These are phyloP conservation scores for Gypsophila paniculata DNA, from an alignment of 179 eudicot genomes.

Conservation along the genomic window DNA sequence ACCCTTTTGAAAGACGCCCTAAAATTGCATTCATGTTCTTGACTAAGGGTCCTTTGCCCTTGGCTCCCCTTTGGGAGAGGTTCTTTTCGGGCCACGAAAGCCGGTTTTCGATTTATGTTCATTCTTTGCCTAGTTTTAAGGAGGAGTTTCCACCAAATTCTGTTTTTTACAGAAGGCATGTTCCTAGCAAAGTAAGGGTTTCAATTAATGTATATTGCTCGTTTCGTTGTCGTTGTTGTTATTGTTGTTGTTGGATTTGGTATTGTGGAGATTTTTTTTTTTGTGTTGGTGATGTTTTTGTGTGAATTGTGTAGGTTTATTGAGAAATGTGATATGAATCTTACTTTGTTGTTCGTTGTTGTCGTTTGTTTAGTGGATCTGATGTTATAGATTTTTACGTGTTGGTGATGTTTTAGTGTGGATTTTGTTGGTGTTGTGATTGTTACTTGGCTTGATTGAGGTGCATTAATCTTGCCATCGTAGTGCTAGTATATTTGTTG, in stretches of 20 bases:
- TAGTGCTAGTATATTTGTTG: too few species aligned
- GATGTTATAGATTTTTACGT: too few species aligned
- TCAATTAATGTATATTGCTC: neutral
- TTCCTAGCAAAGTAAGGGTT: slow-evolving; percentile 45
- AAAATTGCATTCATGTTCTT: slow-evolving; percentile 61
- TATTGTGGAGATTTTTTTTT: neutral
- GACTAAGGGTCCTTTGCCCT: slow-evolving; percentile 50
- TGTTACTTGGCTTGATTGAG: too few species aligned
- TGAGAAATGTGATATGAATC: too few species aligned
- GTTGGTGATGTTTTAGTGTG: too few species aligned
- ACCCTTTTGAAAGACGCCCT: slow-evolving; percentile 36
- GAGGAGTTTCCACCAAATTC: slow-evolving; percentile 30
- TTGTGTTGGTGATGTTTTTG: slow-evolving; percentile 7
- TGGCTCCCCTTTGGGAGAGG: slow-evolving; percentile 48
- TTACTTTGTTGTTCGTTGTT: too few species aligned
- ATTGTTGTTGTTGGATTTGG: slow-evolving; percentile 1
- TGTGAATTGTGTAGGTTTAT: too few species aligned
- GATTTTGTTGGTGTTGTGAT: too few species aligned
- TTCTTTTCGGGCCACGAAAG: slow-evolving; percentile 36
- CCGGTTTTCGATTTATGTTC: slow-evolving; percentile 40
- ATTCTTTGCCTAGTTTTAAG: slow-evolving; percentile 37
- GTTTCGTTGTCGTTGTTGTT: slow-evolving; percentile 7
- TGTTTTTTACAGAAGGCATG: slow-evolving; percentile 34
- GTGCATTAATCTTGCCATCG: too few species aligned
- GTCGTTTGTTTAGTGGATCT: too few species aligned